Base-by-base conservation (phyloP, 2,329 filamentous ascomycete species). In the Ophiocordyceps sinensis region DNA sequence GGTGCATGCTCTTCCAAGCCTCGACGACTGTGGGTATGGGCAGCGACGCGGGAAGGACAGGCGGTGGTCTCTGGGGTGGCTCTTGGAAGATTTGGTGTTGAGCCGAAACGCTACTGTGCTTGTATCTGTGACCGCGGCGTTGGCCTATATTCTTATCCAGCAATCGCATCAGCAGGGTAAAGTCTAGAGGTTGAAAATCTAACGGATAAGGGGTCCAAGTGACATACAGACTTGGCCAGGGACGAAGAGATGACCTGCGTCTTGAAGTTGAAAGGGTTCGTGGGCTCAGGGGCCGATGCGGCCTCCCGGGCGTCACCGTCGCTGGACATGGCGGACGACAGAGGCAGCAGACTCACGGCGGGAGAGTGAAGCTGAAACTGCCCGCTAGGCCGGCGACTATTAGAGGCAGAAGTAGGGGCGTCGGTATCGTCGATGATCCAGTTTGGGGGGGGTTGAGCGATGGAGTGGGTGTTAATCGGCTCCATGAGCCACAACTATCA, bases 31-130 rank as follows among this genome's bases (percentile, higher is more conserved):
- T 98, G 0, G 91, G 91, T 31, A 95, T 82, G 0, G 91, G 91
- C 0, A 98, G 74, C 28, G 88, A 94, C 42, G 88, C 86, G 2
- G 91, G 91, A 0, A 98, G 75, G 31, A 89, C 83, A 21, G 94
- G 75, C 4, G 91, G 89, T 1, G 88, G 82, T 41, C 88, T 76
- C 5, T 77, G 82, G 0, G 87, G 80, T 7, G 91, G 91, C 58
- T 95, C 87, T 51, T 93, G 85, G 61, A 96, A 94, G 61, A 96
- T 93, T 61, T 95, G 88, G 58, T 96, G 88, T 52, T 80, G 77
- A 8, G 77, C 66, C 17, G 85, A 94, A 43, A 98, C 82, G 58
- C 85, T 94, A 59, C 85, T 93, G 66, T 96, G 89, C 58, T 95
- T 94, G 71, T 98, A 98, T 59, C 91, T 87, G 67, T 98, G 91